Base-by-base conservation (phyloP, 306 rosid species). In the Quercus dentata region DNA sequence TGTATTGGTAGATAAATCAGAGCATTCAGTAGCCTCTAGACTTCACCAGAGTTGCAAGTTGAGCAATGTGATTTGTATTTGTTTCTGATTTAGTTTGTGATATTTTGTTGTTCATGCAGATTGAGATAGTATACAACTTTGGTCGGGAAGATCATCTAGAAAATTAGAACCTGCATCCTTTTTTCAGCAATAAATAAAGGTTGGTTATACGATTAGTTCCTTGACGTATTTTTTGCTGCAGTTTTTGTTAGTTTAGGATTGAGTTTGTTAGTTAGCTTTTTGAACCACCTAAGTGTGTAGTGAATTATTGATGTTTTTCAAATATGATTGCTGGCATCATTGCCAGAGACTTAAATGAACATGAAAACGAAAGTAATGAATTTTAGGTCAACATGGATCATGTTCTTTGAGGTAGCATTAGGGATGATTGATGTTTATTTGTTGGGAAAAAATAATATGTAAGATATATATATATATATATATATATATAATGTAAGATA, bases 71-170 rank as follows among this genome's bases (percentile, higher is more conserved):
- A 35, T 80, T 74, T 71, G 28, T 67, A 76, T 59, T 54, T 61
- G 72, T 44, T 83, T 75, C 52, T 81, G 74, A 74, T 80, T 65
- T 51, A 23, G 58, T 85, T 75, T 81, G 41, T 65, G 64, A 27
- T 83, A 41, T n/a, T 73, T 19, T 67, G 30, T 81, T 54, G 56
- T 57, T 78, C 18, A 74, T 82, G 87, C 90, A 94, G 98, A 88
- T 94, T 85, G 98, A 92, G 91, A 91, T 94, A 74, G 80, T 89
- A 71, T 95, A 91, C 77, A 65, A 92, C 89, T 95, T 85, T 82
- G 99, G 99, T 54, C 88, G 87, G 70, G 99, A 94, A 91, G 90
- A 91, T 76, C 84, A 92, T 67, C 46, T 41, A 41, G 46, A 41
- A 41, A 74, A 83, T 91, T 91, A 82, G 91, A 85, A 74, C 59